Conservation (phyloP, 352 stramenopile genomes). For the Phytopythium kandeliae region DNA sequence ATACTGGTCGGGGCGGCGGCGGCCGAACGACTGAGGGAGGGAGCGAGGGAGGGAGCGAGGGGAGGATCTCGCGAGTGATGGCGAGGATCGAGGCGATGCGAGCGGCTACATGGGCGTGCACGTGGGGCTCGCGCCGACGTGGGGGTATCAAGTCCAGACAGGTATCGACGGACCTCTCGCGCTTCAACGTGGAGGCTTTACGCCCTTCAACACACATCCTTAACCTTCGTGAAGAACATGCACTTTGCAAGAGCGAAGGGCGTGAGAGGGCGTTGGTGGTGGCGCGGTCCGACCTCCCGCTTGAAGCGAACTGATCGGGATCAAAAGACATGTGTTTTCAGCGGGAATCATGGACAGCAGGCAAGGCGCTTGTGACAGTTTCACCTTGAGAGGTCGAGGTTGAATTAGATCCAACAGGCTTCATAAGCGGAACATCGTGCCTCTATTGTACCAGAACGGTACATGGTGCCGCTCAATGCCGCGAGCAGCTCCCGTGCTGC, state of each 20-base stretch:
- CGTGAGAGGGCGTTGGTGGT: background rate
- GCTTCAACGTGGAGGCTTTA: background rate
- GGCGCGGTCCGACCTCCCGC: background rate
- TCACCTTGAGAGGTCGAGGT: background rate
- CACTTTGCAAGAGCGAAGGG: too few species aligned
- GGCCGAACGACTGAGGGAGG: too few species aligned
- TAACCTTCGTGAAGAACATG: background rate
- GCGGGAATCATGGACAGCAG: background rate
- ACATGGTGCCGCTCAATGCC: background rate
- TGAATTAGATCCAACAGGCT: background rate
- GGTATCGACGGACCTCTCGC: background rate
- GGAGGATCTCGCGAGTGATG: constrained; percentile 1
- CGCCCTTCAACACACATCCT: background rate
- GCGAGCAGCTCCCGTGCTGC: constrained; percentile 1
- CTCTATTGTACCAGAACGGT: background rate
- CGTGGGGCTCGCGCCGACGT: background rate
- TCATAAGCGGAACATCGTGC: background rate
- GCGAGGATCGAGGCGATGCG: background rate
- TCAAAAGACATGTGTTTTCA: background rate
- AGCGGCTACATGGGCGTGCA: background rate
- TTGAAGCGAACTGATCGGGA: background rate
- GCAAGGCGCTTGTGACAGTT: too few species aligned
- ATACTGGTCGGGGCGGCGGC: constrained; percentile 14
- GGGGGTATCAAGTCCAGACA: background rate
- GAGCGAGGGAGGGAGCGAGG: background rate